These are phyloP conservation scores for Dillenia suffruticosa DNA, from an alignment of 164 flowering plant species.

Conservation along the genomic window DNA sequence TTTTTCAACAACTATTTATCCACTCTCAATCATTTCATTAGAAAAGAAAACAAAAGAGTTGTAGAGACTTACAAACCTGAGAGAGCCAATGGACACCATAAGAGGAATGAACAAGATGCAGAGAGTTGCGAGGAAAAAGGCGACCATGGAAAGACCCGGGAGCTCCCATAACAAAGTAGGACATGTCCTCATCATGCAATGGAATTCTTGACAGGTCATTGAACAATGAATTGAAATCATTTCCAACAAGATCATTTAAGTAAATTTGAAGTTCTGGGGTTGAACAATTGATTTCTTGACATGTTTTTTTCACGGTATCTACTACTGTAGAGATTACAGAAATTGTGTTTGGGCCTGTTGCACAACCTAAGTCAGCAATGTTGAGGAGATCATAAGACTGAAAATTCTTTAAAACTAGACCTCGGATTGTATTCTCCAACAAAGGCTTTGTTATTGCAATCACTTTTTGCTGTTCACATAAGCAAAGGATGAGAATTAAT, in stretches of 20 bases:
- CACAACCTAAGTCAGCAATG: slow-evolving; percentile 14
- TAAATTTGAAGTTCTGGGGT: slow-evolving; percentile 6
- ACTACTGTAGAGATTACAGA: neutral
- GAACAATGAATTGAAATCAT: slow-evolving; percentile 12
- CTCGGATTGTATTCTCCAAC: neutral
- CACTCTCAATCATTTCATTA: too few relatives aligned
- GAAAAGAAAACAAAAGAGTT: too few relatives aligned
- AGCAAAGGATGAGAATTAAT: too few relatives aligned
- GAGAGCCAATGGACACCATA: slow-evolving; percentile 14
- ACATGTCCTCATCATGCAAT: neutral
- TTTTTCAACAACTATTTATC: too few relatives aligned
- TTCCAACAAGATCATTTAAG: slow-evolving; percentile 16
- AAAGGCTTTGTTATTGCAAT: neutral
- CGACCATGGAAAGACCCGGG: slow-evolving; percentile 12
- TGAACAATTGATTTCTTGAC: neutral
- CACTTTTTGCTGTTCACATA: neutral
- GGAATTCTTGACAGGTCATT: neutral
- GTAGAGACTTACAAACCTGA: slow-evolving; percentile 4
- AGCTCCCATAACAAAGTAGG: slow-evolving; percentile 3
- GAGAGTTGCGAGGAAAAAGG: slow-evolving; percentile 6
- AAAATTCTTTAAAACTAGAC: neutral
- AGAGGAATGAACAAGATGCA: slow-evolving; percentile 11
- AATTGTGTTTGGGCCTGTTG: slow-evolving; percentile 4
- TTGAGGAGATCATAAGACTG: neutral
- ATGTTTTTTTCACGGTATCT: neutral